Conservation (phyloP, 1,139 yeast species). For the Pneumocystis sp. region DNA sequence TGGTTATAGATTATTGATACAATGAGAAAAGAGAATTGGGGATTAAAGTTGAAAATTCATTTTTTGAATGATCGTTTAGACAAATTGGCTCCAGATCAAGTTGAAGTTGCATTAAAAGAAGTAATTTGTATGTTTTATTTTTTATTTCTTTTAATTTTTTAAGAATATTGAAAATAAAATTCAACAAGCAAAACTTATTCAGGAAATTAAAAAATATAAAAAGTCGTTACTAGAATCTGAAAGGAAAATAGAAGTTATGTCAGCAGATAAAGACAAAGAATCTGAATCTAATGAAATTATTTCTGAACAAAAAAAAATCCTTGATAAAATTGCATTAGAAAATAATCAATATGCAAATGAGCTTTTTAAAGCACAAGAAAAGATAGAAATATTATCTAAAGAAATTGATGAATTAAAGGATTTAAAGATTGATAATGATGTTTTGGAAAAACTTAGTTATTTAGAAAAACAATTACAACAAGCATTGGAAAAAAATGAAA, state of each 20-base stretch:
- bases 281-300: constrained; percentile 6
- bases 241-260: constrained; percentile 6
- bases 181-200: constrained; percentile 12
- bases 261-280: not conserved
- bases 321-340: constrained; percentile 2
- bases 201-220: constrained; percentile 12
- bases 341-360: constrained; percentile 4
- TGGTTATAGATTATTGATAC: constrained; percentile 13
- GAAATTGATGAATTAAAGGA: not conserved
- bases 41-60: constrained; percentile 15
- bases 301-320: constrained; percentile 5
- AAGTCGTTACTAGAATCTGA: constrained; percentile 14
- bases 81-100: constrained; percentile 16
- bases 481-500: not conserved
- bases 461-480: not conserved
- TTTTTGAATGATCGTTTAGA: constrained; percentile 14
- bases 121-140: constrained; percentile 1
- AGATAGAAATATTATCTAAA: not conserved
- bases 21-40: constrained; percentile 18
- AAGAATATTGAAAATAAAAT: constrained; percentile 15
- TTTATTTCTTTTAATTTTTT: not conserved
- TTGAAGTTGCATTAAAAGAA: constrained; percentile 14
- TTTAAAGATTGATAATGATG: not conserved
- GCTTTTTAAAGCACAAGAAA: constrained; percentile 2
- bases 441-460: not conserved